Evolutionary conservation across 2,329 filamentous ascomycete genomes (phyloP), one percentile per base, ranked within the genome.

Genomic region (Lithohypha guttulata): DNA sequence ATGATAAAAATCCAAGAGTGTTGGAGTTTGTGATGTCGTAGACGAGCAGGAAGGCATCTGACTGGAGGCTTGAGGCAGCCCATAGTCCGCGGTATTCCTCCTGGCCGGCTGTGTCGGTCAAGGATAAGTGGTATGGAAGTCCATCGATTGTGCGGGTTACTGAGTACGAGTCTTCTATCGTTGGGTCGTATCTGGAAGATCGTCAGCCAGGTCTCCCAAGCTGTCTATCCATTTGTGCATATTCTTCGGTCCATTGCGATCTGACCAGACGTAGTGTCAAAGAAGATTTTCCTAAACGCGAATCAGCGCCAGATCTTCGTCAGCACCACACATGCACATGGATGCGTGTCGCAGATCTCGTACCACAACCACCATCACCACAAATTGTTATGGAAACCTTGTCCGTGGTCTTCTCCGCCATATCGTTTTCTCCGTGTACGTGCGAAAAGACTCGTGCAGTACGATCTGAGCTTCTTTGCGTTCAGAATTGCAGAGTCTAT

Each of bases 81-180:
- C 74, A 79, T 38, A 79, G 64, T 21, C 72, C 71, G 44, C 76
- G 72, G 55, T 80, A 79, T 61, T 79, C 76, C 60, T 79, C 76
- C 55, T 80, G 76, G n/a, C 76, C 76, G 19, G 76, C 76, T 1
- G 76, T 79, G 54, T 79, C 75, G 53, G 75, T 79, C 43, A 80
- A 69, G 53, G 70, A 69, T 37, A 80, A 68, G 49, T 73, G 70
- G 60, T 78, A 79, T 41, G 71, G 67, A 34, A 68, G 64, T 44
- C 75, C 75, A 51, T 79, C 75, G 51, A 80, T 65, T 30, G 65
- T 71, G 50, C 75, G 73, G 23, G 75, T 78, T 28, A 79, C 74
- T 34, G 73, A 77, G 59, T 80, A 79, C 13, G 74, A 78, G 61
- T 80, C 76, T 61, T 75, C 65, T 62, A 48, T 74, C 21, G 71